phyloP scores from a whole-genome alignment of 2,329 filamentous ascomycete genomes.

The Colletotrichum echinochloae region DNA sequence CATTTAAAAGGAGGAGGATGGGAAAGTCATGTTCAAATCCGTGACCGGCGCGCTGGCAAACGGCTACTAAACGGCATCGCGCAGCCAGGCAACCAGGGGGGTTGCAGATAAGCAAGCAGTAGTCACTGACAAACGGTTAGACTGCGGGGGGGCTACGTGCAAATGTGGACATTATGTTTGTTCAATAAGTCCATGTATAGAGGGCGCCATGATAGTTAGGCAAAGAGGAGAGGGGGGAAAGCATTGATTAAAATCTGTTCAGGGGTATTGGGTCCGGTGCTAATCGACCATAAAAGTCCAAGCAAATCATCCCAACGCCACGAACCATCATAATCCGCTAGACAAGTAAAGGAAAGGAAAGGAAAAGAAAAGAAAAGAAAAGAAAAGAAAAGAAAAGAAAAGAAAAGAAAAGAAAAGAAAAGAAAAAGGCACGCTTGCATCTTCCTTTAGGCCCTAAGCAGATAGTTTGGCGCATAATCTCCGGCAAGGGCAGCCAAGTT shows the following conservation, averaged over 20 bases:
- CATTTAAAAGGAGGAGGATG: neutral
- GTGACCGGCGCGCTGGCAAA: constrained; percentile 12
- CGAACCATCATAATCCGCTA: neutral
- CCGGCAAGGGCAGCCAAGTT: neutral
- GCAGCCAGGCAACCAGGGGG: constrained; percentile 7
- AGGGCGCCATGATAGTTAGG: neutral
- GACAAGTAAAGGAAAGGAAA: no score
- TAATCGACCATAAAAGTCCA: constrained; percentile 8
- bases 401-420: no score
- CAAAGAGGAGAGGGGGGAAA: neutral
- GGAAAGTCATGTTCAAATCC: neutral
- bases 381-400: no score
- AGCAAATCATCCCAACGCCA: constrained; percentile 24
- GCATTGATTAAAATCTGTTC: neutral
- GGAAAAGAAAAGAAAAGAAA: no score
- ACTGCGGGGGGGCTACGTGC: neutral
- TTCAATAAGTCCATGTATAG: neutral
- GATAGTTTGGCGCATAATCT: no score
- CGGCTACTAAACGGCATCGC: neutral
- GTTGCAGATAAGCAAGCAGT: constrained; percentile 21
- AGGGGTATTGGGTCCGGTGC: constrained; percentile 31
- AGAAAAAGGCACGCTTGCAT: neutral
- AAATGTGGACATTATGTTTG: constrained; percentile 12
- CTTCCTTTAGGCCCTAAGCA: neutral
- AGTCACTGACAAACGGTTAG: neutral